These are phyloP conservation scores for Cutaneotrichosporon arboriforme DNA, from an alignment of 1,284 basidiomycete species.

Conservation along the genomic window DNA sequence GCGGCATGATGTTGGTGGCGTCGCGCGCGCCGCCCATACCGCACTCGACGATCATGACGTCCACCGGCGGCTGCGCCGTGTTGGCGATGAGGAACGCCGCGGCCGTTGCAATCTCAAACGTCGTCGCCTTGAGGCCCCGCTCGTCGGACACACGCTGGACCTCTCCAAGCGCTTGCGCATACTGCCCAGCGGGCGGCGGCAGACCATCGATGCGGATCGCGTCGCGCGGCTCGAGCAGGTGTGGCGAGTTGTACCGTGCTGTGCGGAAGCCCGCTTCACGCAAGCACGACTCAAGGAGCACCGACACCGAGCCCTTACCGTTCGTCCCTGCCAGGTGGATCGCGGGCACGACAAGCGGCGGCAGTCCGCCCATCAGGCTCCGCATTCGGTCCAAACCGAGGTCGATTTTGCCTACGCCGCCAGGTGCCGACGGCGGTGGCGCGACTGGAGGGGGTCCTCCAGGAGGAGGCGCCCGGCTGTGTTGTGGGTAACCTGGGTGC, in stretches of 20 bases:
- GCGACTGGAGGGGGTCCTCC: not conserved
- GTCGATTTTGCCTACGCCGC: conserved; percentile 55
- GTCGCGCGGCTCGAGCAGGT: conserved; percentile 74
- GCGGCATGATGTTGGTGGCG: conserved; percentile 83
- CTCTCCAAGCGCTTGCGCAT: conserved; percentile 51
- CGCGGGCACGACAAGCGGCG: conserved; percentile 69
- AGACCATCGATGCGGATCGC: conserved; percentile 65
- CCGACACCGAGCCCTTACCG: conserved; percentile 90
- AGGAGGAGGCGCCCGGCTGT: not conserved
- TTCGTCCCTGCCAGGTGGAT: conserved; percentile 94
- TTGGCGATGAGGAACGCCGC: conserved; percentile 72
- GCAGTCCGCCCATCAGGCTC: conserved; percentile 58
- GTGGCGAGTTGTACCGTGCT: conserved; percentile 89
- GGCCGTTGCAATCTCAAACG: conserved; percentile 79
- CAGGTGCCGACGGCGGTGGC: not conserved
- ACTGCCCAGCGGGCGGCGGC: conserved; percentile 55
- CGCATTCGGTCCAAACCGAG: conserved; percentile 69
- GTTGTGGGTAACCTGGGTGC: not conserved
- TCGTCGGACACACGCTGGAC: conserved; percentile 56
- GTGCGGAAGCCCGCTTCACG: conserved; percentile 56
- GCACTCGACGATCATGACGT: conserved; percentile 84
- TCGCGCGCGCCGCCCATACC: conserved; percentile 91
- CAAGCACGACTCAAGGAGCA: conserved; percentile 73
- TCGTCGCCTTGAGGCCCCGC: conserved; percentile 55
- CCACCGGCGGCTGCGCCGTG: conserved; percentile 49